A percentile compares a stretch with the other conserved stretches of the same genome.
Evolutionary conservation across 495 filamentous ascomycete genomes (phyloP).

Genomic region (Cladorrhinum samala): DNA sequence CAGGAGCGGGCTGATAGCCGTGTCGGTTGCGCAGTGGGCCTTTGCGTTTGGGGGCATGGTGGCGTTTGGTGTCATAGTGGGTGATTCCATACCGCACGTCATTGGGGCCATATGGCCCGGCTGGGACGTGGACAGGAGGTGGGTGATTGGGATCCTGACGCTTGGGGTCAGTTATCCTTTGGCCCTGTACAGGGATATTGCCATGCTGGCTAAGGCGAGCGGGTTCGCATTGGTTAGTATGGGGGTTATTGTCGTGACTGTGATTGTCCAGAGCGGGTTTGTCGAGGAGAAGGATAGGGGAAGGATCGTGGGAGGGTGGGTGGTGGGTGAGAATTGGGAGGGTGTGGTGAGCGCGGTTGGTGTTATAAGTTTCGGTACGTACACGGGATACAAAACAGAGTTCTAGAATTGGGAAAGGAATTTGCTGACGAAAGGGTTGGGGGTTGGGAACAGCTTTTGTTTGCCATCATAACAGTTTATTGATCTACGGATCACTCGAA

Average conservation of each 20-base stretch:
- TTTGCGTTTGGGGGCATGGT: slow-evolving; percentile 99
- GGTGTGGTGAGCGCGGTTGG: slow-evolving; percentile 94
- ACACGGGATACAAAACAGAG: too few relatives aligned
- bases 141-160: slow-evolving; percentile 79
- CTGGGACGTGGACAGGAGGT: slow-evolving; percentile 71
- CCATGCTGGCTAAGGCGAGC: slow-evolving; percentile 95
- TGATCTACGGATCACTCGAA: slow-evolving; percentile 94
- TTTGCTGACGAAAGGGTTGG: slow-evolving; percentile 18
- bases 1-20: slow-evolving; percentile 76
- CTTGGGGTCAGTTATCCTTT: slow-evolving; percentile 85
- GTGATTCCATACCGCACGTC: slow-evolving; percentile 91
- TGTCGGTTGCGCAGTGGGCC: slow-evolving; percentile 88
- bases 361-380: slow-evolving; percentile 97
- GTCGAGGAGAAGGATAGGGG: slow-evolving; percentile 67
- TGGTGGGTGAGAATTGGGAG: slow-evolving; percentile 51
- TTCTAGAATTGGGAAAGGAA: slow-evolving; percentile 2
- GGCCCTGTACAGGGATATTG: slow-evolving; percentile 91
- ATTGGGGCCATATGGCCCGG: slow-evolving; percentile 77
- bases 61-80: slow-evolving; percentile 94
- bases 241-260: slow-evolving; percentile 77
- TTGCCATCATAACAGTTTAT: slow-evolving; percentile 90
- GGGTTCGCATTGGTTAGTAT: slow-evolving; percentile 88
- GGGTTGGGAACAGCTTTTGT: slow-evolving; percentile 63
- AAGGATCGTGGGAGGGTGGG: slow-evolving; percentile 54
- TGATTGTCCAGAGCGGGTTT: slow-evolving; percentile 76